phyloP scores from a whole-genome alignment of 23 red algal species.

The Gracilaria domingensis region DNA sequence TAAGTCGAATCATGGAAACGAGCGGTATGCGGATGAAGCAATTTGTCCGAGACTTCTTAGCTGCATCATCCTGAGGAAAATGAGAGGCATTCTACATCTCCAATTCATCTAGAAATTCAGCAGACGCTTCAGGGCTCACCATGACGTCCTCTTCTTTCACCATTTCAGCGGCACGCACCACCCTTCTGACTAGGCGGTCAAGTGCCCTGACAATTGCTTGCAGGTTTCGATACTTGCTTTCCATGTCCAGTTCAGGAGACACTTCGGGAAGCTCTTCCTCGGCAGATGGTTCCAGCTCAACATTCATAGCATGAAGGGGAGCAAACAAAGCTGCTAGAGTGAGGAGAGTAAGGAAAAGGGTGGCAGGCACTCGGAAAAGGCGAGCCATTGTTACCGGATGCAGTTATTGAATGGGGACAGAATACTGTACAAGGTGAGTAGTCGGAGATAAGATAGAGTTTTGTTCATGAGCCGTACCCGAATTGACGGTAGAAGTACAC shows the following conservation, averaged over 20 bases:
- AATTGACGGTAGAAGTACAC: not conserved
- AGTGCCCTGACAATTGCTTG: not conserved
- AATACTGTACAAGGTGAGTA: not conserved
- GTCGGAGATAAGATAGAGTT: not conserved
- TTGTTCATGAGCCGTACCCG: not conserved
- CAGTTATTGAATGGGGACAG: not conserved
- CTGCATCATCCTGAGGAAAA: not conserved
- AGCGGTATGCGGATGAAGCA: not conserved
- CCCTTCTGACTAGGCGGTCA: not conserved
- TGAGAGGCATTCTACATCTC: not conserved
- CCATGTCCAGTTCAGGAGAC: not conserved
- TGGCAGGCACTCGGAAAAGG: conserved; percentile 34
- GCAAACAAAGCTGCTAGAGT: not conserved
- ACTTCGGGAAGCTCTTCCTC: not conserved
- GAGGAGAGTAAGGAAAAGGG: not conserved
- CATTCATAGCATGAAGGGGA: conserved; percentile 1
- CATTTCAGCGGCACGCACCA: not conserved
- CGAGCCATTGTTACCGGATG: not conserved
- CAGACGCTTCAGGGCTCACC: conserved; percentile 4
- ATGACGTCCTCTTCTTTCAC: not conserved
- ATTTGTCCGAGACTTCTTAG: not conserved
- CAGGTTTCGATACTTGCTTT: not conserved
- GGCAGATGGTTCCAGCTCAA: conserved; percentile 2
- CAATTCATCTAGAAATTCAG: not conserved
- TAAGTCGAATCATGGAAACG: not conserved